Evolutionary conservation across 495 filamentous ascomycete species (phyloP), one percentile per base, ranked within the genome.

Genomic region (Penicillium alfredii): DNA sequence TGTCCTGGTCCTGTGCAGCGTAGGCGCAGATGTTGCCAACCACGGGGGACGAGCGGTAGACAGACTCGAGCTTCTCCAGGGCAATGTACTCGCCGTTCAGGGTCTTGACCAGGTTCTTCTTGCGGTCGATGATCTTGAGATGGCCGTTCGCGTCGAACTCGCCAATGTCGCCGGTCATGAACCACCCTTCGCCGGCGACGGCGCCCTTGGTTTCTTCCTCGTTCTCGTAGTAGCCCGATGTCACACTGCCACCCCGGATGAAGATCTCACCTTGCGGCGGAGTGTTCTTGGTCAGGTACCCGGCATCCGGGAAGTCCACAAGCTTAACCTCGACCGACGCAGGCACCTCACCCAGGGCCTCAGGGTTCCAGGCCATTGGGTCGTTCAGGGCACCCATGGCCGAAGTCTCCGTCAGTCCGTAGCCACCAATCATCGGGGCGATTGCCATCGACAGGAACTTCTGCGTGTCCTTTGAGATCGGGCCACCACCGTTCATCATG

Each of bases 81-180:
- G 92, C 92, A 56, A 98, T 95, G 64, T 98, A 98, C 69, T 98
- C 92, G 53, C 92, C 92, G 56, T 89, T 87, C 38, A 84, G 71
- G 2, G 88, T 98, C 80, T 96, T 96, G 60, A 94, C 83, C 44
- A 96, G 63, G 60, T 96, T 96, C 82, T 96, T 96, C 84, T 94
- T 96, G 52, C 88, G 85, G 63, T 96, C 88, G 51, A 96, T 94
- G 60, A 96, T 84, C 51, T 73, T 77, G 33, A 96, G 66, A 54
- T 94, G 81, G 41, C 88, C 88, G 52, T 81, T 75, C 41, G 66
- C 53, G 56, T 90, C 83, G 63, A 83, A 96, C 68, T 96, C 85
- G 50, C 88, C 88, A 51, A 96, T 90, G 49, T 96, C 88, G 33
- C 88, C 88, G 24, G 88, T 93, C 80, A 81, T 90, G 75, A 94